Evolutionary conservation across 768 basidiomycete genomes (phyloP), one percentile per base, ranked within the genome.

Genomic region (Russula griseocarnosa): DNA sequence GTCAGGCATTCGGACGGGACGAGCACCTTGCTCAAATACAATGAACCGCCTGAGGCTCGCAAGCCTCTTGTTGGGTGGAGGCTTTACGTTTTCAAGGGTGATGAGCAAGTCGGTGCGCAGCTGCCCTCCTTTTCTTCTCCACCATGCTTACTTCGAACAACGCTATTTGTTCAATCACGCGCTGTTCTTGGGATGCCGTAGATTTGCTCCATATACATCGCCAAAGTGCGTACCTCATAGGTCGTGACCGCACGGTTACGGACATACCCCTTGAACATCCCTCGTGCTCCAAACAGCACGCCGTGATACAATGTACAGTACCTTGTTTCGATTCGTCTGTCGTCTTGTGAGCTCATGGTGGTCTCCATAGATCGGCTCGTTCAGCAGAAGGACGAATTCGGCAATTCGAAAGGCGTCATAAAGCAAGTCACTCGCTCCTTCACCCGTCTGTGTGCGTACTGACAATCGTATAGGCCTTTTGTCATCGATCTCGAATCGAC

Each of bases 401-500:
- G 95, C 2, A 82, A 79, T 52, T 77, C 82, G 9, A 95, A 92
- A 72, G 79, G 83, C n/a, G 76, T 81, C 5, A 83, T 92, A 51
- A 99, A 98, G 96, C 54, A 50, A 91, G 81, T 11, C 9, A 5
- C 26, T 28, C 44, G 13, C 10, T 16, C 16, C 14, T 47, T 60
- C n/a, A 42, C 53, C 53, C 40, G 55, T 47, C 24, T 30, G 18
- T 42, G 16, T 11, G n/a, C 26, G 32, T 55, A 53, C 44, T 28
- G 50, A 58, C 49, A 62, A 63, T 40, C 58, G 18, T 14, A 26
- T 67, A 98, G 94, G 72, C 94, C 97, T 1, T 99, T 94, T 74
- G 84, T 99, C 55, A 97, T 99, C 64, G 97, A 99, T 76, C 84
- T 99, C 10, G 95, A 99, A 69, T 97, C 94, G n/a, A 98, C 97